These are phyloP conservation scores for Monosporozyma aerobia DNA, from an alignment of 805 yeast species.

Conservation along the genomic window DNA sequence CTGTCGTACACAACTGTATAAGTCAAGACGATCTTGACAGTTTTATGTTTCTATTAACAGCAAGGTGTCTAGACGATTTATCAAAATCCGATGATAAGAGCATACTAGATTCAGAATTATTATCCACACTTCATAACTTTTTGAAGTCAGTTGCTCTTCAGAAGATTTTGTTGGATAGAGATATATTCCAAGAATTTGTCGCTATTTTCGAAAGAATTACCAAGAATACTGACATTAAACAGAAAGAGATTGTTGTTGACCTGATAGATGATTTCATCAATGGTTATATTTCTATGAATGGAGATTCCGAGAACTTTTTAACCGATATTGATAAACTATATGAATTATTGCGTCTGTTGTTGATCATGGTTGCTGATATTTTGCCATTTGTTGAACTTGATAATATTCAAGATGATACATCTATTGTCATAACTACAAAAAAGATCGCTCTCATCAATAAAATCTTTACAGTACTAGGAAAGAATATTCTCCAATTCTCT, in stretches of 20 bases:
- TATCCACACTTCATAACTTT: constrained; percentile 46
- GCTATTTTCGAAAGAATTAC: constrained; percentile 68
- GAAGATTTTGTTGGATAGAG: constrained; percentile 52
- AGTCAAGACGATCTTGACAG: constrained; percentile 45
- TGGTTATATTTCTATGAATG: constrained; percentile 27
- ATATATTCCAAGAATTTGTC: constrained; percentile 63
- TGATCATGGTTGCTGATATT: constrained; percentile 50
- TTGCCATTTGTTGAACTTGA: constrained; percentile 52
- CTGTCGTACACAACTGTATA: constrained; percentile 38
- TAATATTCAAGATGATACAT: constrained; percentile 9
- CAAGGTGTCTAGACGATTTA: constrained; percentile 73
- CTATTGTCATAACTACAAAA: constrained; percentile 7
- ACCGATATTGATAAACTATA: constrained; percentile 69
- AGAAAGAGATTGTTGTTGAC: constrained; percentile 42
- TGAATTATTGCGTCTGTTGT: constrained; percentile 64
- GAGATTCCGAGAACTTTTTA: constrained; percentile 35
- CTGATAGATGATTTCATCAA: constrained; percentile 49
- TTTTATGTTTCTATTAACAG: constrained; percentile 71
- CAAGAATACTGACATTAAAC: constrained; percentile 44
- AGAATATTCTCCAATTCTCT: constrained; percentile 58
- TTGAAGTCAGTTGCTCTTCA: constrained; percentile 50
- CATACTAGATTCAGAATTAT: constrained; percentile 29
- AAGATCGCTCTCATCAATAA: constrained; percentile 40
- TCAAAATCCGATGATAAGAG: constrained; percentile 33
- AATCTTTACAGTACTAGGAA: constrained; percentile 44